Base-by-base conservation (phyloP, 1,284 basidiomycete species). In the Cutaneotrichosporon dermatis region DNA sequence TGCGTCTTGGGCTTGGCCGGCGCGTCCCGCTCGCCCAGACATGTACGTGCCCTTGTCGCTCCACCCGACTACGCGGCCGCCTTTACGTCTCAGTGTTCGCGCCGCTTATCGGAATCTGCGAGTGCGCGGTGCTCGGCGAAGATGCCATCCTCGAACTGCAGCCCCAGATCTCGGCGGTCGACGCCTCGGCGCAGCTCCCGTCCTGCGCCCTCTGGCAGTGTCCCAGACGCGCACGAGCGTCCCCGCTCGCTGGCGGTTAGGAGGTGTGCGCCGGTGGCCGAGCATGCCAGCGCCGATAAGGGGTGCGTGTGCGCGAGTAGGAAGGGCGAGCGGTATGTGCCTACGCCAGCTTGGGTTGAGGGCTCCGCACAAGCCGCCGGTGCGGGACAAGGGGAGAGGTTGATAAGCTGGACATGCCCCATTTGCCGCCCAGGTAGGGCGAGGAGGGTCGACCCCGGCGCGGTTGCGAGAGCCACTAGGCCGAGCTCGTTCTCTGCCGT, bases 1-100 rank as follows among this genome's bases (percentile, higher is more conserved):
- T n/a, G 61, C 35, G 12, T 25, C 44, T 55, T 46, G 2, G 51
- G 54, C 51, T 57, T 58, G 35, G 53, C 12, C 11, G 50, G 37
- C 6, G 11, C 46, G 35, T 25, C 55, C 54, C 58, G n/a, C 82
- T 80, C n/a, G 75, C 76, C 59, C 95, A 83, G 25, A 95, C 82
- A 73, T 98, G 93, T 4, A 98, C 85, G 94, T 98, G 42, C 94
- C 93, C 79, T 97, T 97, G 77, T 98, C 94, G 73, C 92, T 95
- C 89, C 91, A 76, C 49, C 54, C 79, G 57, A 67, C 69, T 2
- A 73, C 70, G 48, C 66, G 58, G 8, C 71, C 70, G 25, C 67
- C 67, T 42, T 64, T 66, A 16, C 62, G 62, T 11, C 61, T 55
- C 12, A 48, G 15, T 34, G 15, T 81, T 83, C 75, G 89, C 88